A percentile compares a stretch with the other conserved stretches of the same genome.
These are phyloP conservation scores for Venturia nashicola DNA, from an alignment of 2,329 filamentous ascomycete species.

Conservation along the genomic window DNA sequence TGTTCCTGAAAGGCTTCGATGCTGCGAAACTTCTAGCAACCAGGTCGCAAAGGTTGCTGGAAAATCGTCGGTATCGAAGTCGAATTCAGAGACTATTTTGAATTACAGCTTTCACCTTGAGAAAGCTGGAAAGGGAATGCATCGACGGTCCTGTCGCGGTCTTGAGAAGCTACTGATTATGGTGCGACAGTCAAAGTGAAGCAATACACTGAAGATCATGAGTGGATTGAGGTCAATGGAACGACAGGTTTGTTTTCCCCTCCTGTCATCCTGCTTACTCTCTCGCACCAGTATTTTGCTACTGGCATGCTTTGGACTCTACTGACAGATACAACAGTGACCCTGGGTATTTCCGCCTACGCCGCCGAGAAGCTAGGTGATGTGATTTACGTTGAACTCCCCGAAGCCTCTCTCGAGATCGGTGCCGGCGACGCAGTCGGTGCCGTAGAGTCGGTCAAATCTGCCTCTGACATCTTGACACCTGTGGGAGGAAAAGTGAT, in stretches of 20 bases:
- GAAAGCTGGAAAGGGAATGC: not conserved
- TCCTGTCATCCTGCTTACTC: not conserved
- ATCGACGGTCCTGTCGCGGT: not conserved
- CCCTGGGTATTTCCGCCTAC: slow-evolving; percentile 78
- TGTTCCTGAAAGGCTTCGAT: not conserved
- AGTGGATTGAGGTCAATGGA: slow-evolving; percentile 91
- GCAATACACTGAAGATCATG: slow-evolving; percentile 93
- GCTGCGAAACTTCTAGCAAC: not conserved
- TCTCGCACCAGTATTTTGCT: too few relatives aligned
- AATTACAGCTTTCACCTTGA: not conserved
- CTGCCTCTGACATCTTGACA: slow-evolving; percentile 91
- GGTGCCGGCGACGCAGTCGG: slow-evolving; percentile 73
- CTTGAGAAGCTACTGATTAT: not conserved
- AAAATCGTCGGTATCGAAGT: not conserved
- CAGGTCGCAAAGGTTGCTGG: not conserved
- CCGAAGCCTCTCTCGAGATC: slow-evolving; percentile 56
- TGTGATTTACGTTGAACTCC: slow-evolving; percentile 94
- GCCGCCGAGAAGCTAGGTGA: slow-evolving; percentile 88
- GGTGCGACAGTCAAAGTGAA: slow-evolving; percentile 46
- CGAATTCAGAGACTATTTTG: not conserved
- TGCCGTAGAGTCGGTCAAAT: slow-evolving; percentile 96
- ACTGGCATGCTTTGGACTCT: not conserved
- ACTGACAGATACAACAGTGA: slow-evolving; percentile 31
- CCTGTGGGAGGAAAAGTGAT: slow-evolving; percentile 69
- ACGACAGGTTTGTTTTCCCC: slow-evolving; percentile 49